A percentile compares a stretch with the other conserved stretches of the same genome.
These are phyloP conservation scores for Clavispora santaluciae DNA, from an alignment of 805 yeast genomes.

Conservation along the genomic window DNA sequence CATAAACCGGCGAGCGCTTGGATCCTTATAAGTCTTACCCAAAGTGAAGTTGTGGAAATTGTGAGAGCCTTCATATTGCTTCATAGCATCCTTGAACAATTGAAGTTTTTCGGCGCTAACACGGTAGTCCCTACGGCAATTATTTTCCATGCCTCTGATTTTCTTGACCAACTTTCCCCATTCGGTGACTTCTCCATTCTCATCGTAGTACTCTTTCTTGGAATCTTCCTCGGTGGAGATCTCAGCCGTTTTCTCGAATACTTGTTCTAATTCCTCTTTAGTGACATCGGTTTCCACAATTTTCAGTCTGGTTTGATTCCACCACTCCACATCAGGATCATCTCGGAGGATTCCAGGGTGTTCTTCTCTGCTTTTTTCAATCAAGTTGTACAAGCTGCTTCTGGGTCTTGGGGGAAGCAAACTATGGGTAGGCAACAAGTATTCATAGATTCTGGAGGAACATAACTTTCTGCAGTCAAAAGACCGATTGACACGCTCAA, in stretches of 20 bases:
- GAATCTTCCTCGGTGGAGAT: conserved; percentile 23
- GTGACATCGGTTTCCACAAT: conserved; percentile 19
- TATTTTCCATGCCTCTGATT: conserved; percentile 60
- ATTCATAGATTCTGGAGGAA: conserved; percentile 93
- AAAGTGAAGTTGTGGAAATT: conserved; percentile 87
- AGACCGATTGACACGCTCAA: conserved; percentile 79
- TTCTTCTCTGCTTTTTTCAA: conserved; percentile 47
- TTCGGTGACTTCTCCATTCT: conserved; percentile 33
- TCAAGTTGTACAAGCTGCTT: conserved; percentile 57
- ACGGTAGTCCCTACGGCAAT: conserved; percentile 64
- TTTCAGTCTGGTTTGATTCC: conserved; percentile 40
- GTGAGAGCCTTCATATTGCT: conserved; percentile 77
- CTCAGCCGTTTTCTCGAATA: conserved; percentile 30
- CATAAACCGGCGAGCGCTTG: conserved; percentile 82
- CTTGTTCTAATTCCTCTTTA: conserved; percentile 11
- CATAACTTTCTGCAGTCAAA: conserved; percentile 96
- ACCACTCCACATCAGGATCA: conserved; percentile 65
- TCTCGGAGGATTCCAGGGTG: conserved; percentile 56
- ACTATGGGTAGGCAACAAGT: conserved; percentile 85
- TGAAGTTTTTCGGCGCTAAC: conserved; percentile 58
- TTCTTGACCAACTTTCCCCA: conserved; percentile 41
- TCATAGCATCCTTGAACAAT: conserved; percentile 62
- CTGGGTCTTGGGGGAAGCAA: conserved; percentile 86
- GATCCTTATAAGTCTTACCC: conserved; percentile 78
- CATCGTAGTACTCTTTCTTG: conserved; percentile 27